A percentile compares a stretch with the other conserved stretches of the same genome.
phyloP scores from a whole-genome alignment of 192 early-diverging fungal genomes.

The Spizellomyces punctatus region DNA sequence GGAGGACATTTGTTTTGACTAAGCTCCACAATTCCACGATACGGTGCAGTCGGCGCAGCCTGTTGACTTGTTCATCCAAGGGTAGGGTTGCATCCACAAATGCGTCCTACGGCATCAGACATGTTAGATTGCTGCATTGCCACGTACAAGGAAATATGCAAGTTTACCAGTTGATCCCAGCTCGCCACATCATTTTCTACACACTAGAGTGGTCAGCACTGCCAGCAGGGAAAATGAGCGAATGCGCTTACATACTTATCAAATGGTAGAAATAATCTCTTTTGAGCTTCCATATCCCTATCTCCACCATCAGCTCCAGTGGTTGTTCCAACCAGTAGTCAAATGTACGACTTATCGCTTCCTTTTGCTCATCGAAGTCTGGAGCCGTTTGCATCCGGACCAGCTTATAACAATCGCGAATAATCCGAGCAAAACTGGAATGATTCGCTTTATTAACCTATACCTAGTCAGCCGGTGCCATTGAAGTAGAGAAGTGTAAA shows the following conservation, averaged over 20 bases:
- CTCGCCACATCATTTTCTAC: slow-evolving; percentile 7
- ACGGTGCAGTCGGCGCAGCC: slow-evolving; percentile 27
- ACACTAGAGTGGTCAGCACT: slow-evolving; percentile 1
- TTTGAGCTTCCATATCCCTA: slow-evolving; percentile 46
- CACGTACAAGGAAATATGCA: neutral
- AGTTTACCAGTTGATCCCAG: slow-evolving; percentile 18
- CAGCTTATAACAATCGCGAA: slow-evolving; percentile 37
- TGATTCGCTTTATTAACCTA: slow-evolving; percentile 43
- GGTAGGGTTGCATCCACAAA: slow-evolving; percentile 35
- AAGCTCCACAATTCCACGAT: slow-evolving; percentile 35
- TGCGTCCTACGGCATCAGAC: slow-evolving; percentile 11
- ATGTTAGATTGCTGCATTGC: neutral
- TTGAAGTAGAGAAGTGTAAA: neutral
- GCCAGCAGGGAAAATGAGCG: neutral
- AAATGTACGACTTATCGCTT: slow-evolving; percentile 34
- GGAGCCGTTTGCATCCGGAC: slow-evolving; percentile 31
- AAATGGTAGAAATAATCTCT: slow-evolving; percentile 36
- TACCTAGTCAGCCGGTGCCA: neutral
- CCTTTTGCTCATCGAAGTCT: slow-evolving; percentile 39
- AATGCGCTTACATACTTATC: slow-evolving; percentile 14
- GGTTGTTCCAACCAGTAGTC: slow-evolving; percentile 49
- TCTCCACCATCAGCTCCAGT: slow-evolving; percentile 43
- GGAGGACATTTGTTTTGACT: slow-evolving; percentile 27
- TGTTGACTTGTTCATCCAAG: slow-evolving; percentile 32
- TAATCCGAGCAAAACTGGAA: slow-evolving; percentile 29